Evolutionary conservation across 2,329 filamentous ascomycete species (phyloP), one percentile per base, ranked within the genome.

Genomic region (Phialocephala sp.): DNA sequence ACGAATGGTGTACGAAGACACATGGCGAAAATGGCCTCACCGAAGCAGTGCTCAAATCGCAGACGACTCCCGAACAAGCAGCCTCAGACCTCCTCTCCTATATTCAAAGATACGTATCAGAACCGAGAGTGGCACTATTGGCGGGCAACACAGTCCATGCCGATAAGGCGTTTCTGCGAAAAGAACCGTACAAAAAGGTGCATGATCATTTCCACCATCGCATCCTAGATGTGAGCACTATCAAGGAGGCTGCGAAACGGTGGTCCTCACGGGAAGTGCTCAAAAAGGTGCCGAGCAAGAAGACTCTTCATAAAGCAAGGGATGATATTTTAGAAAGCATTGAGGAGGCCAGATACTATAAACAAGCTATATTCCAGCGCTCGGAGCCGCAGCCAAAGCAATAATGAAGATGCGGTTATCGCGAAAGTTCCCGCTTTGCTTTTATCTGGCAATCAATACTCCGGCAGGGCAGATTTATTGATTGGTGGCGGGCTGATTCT

Each of bases 241-340:
- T 98, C 75, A 98, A 98, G 80, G 95, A 99, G 81, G 94, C 92
- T 24, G 91, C 89, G 20, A 86, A 88, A 69, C 85, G 94, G 55
- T 99, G 95, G 94, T 89, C 88, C 52, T 83, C 84, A 1, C 77
- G 82, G n/a, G 82, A 86, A 8, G 77, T 91, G 9, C 75, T 91
- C 67, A 80, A 81, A 63, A 81, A 82, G 54, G 88, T 86, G 35
- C 94, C 94, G 14, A 78, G 75, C 68, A 98, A 98, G 82, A 86
- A 85, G 76, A 87, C 86, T 43, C 81, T 89, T 60, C 95, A 99
- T 80, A 87, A 94, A 78, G 95, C 95, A 0, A 88, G 86, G 72
- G 88, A 92, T 63, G 95, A 99, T 78, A 97, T 99, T 65, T 78
- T 97, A 67, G 95, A 99, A 81, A 98, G 94, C 79, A 97, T 99